Base-by-base conservation (phyloP, 2,329 filamentous ascomycete species). In the Colletotrichum tabaci region DNA sequence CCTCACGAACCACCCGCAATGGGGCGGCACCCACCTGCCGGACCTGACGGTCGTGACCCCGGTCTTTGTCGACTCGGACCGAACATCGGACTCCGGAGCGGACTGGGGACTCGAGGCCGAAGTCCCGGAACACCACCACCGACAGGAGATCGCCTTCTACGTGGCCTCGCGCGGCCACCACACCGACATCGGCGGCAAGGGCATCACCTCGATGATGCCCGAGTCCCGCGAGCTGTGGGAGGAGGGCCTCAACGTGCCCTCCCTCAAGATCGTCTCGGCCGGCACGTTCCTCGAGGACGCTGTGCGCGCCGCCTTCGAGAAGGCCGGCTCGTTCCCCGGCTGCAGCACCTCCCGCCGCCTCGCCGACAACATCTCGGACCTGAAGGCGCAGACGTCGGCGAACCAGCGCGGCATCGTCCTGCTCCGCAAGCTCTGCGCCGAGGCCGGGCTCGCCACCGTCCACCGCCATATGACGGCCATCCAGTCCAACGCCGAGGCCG, bases 381-480 rank as follows among this genome's bases (percentile, higher is more conserved):
- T 86, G 4, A 84, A 86, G 56, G 84, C 84, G 0, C 81, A 83
- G 50, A 81, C 83, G 0, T 83, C 84, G 0, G 82, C 84, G 0
- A 86, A 86, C 47, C 79, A 82, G 53, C 80, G 81, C 10, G 84
- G 84, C 4, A 81, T 78, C 42, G 75, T 75, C 1, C 74, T 83
- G 6, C 78, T 83, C n/a, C 75, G 75, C 55, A 75, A 76, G 46
- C 75, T 82, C 1, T 82, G 80, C 71, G 77, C 77, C 18, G 80
- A 83, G 67, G 80, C 77, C 30, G 76, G 77, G 1, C 77, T 81
- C 2, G 67, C 71, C 2, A 76, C 77, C 0, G 81, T 82, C 8
- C 81, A 83, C 50, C 77, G 75, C 44, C 82, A 82, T 75, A 83
- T 85, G 84, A 74, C 76, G 47, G 82, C 79, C 55, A 84, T 84